phyloP scores from a whole-genome alignment of 805 yeast genomes.

The Suhomyces sp. region DNA sequence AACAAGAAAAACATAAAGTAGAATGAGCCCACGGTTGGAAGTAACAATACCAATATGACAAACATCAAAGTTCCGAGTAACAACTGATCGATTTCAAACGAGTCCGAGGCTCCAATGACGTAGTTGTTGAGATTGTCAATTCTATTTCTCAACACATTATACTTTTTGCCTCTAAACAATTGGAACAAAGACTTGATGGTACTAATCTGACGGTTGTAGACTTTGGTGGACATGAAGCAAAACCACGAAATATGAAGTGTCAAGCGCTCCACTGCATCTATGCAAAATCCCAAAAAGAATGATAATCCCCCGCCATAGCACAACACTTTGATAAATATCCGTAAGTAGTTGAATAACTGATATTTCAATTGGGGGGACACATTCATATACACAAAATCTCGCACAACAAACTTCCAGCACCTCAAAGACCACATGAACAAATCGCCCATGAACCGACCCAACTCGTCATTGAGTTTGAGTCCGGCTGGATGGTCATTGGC shows the following conservation, averaged over 20 bases:
- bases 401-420: conserved; percentile 47
- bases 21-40: conserved; percentile 87
- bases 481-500: conserved; percentile 87
- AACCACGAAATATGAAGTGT: conserved; percentile 75
- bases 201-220: conserved; percentile 72
- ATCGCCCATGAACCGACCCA: conserved; percentile 83
- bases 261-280: conserved; percentile 61
- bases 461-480: conserved; percentile 81
- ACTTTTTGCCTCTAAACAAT: conserved; percentile 85
- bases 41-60: conserved; percentile 68
- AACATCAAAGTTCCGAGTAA: conserved; percentile 86
- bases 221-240: conserved; percentile 72
- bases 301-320: conserved; percentile 59
- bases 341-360: conserved; percentile 1
- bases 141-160: conserved; percentile 78
- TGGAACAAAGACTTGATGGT: conserved; percentile 72
- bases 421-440: conserved; percentile 80
- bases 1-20: conserved; percentile 68
- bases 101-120: conserved; percentile 17
- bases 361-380: not conserved
- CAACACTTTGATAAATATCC: conserved; percentile 13
- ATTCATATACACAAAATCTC: conserved; percentile 7
- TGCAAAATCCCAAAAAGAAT: conserved; percentile 58
- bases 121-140: conserved; percentile 68
- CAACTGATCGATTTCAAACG: conserved; percentile 79